These are phyloP conservation scores for Gynandropsis gynandra DNA, from an alignment of 345 rosid species.

Conservation along the genomic window DNA sequence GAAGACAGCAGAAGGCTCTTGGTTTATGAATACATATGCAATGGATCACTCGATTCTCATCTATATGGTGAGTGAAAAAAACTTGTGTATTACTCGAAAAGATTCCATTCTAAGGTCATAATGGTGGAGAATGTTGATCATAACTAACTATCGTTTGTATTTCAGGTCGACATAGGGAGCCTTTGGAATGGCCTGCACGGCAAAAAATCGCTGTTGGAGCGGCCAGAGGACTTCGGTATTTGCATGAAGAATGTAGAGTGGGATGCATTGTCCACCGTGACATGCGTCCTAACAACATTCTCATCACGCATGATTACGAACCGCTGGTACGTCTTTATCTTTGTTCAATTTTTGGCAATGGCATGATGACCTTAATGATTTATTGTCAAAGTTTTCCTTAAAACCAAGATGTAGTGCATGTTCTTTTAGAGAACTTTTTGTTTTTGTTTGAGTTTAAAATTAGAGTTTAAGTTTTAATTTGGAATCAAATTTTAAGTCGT, in stretches of 20 bases:
- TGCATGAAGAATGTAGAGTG: slow-evolving; percentile 68
- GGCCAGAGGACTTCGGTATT: slow-evolving; percentile 61
- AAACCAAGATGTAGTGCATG: too few relatives aligned
- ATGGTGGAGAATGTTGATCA: neutral
- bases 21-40: slow-evolving; percentile 58
- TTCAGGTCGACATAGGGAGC: slow-evolving; percentile 26
- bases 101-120: neutral
- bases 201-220: slow-evolving; percentile 59
- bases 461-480: too few relatives aligned
- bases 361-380: neutral
- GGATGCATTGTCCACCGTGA: slow-evolving; percentile 69
- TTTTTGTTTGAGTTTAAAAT: too few relatives aligned
- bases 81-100: neutral
- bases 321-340: slow-evolving; percentile 40
- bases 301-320: slow-evolving; percentile 62
- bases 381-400: neutral
- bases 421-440: too few relatives aligned
- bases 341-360: too few relatives aligned
- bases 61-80: slow-evolving; percentile 36
- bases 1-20: slow-evolving; percentile 49
- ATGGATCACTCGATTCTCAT: slow-evolving; percentile 57
- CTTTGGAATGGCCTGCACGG: slow-evolving; percentile 42
- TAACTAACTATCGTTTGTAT: neutral
- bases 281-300: slow-evolving; percentile 56
- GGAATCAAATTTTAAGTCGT: too few relatives aligned